Evolutionary conservation across 371 early-diverging fungal genomes (phyloP).

Genomic region (Dichotomocladium elegans): DNA sequence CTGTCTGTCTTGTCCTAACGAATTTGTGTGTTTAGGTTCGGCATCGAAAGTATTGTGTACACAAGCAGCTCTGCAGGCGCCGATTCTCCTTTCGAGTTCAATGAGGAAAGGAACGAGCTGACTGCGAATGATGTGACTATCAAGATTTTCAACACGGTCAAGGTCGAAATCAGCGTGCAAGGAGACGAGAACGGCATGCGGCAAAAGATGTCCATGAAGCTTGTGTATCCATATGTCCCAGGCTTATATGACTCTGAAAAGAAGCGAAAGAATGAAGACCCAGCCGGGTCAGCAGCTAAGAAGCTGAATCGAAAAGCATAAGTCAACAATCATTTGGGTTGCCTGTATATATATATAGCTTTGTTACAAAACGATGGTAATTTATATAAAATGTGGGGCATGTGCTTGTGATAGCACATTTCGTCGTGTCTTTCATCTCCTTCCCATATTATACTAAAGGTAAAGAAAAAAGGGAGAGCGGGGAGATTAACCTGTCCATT

Average conservation of each 20-base stretch:
- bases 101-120: slow-evolving; percentile 26
- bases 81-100: slow-evolving; percentile 27
- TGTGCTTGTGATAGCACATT: too few species aligned
- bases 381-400: too few species aligned
- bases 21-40: slow-evolving; percentile 49
- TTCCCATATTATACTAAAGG: too few species aligned
- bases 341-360: too few species aligned
- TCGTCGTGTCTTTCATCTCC: too few species aligned
- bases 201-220: slow-evolving; percentile 62
- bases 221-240: slow-evolving; percentile 65
- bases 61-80: slow-evolving; percentile 24
- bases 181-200: slow-evolving; percentile 70
- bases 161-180: slow-evolving; percentile 74
- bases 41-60: slow-evolving; percentile 91
- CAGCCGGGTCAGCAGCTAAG: too few species aligned
- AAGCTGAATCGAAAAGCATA: too few species aligned
- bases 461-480: too few species aligned
- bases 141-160: slow-evolving; percentile 72
- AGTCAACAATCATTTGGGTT: too few species aligned
- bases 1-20: not conserved
- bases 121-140: slow-evolving; percentile 49
- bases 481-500: too few species aligned
- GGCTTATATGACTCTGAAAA: slow-evolving; percentile 27
- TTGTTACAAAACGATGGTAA: too few species aligned
- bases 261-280: too few species aligned